Evolutionary conservation across 371 early-diverging fungal species (phyloP), one percentile per base, ranked within the genome.

Genomic region (Apophysomyces elegans): DNA sequence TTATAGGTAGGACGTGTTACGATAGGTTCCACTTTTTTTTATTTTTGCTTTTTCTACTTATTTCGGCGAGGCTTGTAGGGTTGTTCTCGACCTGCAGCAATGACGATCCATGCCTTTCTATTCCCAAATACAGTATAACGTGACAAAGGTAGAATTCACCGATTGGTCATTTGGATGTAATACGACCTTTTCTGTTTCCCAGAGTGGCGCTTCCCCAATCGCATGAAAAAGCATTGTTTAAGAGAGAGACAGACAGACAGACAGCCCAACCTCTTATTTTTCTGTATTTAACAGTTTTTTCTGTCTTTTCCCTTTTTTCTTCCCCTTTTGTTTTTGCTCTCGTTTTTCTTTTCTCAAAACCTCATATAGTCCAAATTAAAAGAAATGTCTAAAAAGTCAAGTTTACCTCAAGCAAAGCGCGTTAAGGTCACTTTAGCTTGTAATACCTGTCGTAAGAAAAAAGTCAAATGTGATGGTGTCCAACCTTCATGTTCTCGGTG

Each of bases 401-500:
- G 64, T 2, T 46, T 61, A 56, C 61, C 60, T 5, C 64, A 75
- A 35, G 45, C 64, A n/a, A 72, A 76, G 59, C 75, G 82, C 38
- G 66, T 77, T 59, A 82, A 82, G 60, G 82, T 82, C 9, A 82
- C 79, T 8, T 43, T 82, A 37, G 82, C 82, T n/a, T 82, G 82
- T 46, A 64, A 63, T n/a, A 56, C 71, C 13, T 82, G 82, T 62
- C 77, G 82, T 37, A 79, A 77, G 67, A 82, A 79, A 64, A 82
- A 82, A 56, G 80, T 79, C 37, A 82, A 79, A 56, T 82, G 82
- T 58, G 74, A 82, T 62, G 82, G 82, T 62, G 59, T 72, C 37
- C 79, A 77, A 59, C 82, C 82, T 36, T 63, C 70, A 37, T 82
- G 82, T 60, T 75, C 74, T 56, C 70, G 82, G 38, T 82, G 82